Evolutionary conservation across 352 stramenopile species (phyloP).

Genomic region (Globisporangium lucens): DNA sequence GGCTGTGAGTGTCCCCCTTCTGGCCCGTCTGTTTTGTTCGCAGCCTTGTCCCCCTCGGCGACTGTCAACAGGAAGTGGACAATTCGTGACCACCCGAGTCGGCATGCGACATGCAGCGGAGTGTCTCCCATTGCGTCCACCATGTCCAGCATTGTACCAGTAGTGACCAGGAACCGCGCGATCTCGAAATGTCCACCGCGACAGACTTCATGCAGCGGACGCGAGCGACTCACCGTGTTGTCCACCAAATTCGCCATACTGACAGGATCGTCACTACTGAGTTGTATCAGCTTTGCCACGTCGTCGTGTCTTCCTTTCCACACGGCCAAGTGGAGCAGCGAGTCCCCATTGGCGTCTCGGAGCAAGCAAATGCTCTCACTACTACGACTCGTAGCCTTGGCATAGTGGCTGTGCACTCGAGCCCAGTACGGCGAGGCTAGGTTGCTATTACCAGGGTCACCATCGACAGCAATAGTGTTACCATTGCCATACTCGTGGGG

Average conservation of each 20-base stretch:
- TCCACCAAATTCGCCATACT: conserved; percentile 34
- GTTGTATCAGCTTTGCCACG: conserved; percentile 23
- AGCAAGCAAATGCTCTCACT: neutral
- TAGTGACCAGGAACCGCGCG: conserved; percentile 32
- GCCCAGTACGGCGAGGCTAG: conserved; percentile 20
- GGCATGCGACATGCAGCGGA: conserved; percentile 50
- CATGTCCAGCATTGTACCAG: conserved; percentile 34
- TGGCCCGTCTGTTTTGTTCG: neutral
- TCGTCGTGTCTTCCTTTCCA: conserved; percentile 41
- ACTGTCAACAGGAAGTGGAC: conserved; percentile 43
- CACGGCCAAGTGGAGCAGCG: conserved; percentile 47
- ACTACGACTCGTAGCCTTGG: neutral
- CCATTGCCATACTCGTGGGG: neutral
- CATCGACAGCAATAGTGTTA: neutral
- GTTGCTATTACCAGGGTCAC: neutral
- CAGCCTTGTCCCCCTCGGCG: conserved; percentile 12
- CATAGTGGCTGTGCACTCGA: conserved; percentile 19
- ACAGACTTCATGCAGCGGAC: conserved; percentile 58
- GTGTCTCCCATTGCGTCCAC: conserved; percentile 50
- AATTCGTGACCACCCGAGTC: conserved; percentile 34
- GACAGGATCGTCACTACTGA: conserved; percentile 29
- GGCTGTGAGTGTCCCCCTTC: neutral
- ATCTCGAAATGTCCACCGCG: conserved; percentile 36
- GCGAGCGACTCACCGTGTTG: conserved; percentile 36
- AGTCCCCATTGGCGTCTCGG: conserved; percentile 32